Evolutionary conservation across 352 stramenopile species (phyloP), one percentile per base, ranked within the genome.

Genomic region (Thraustotheca clavata): DNA sequence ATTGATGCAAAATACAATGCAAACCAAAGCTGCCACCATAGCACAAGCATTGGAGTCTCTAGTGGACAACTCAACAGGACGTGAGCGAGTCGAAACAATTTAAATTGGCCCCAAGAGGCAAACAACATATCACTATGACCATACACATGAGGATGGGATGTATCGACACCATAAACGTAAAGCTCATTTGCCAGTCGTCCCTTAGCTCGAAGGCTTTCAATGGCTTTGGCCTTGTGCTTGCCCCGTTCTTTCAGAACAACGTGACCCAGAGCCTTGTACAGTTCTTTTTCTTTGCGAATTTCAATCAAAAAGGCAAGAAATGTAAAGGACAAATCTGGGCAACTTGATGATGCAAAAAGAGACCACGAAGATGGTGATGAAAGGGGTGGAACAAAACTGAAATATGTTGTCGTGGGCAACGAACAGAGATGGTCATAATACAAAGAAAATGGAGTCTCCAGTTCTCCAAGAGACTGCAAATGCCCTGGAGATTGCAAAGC

Each of bases 1-100:
- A 70, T 50, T 38, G 70, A 83, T 26, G 80, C 79, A 40, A 89
- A 88, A 43, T 89, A 89, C 35, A 88, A 43, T 2, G 80, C 74
- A 46, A 89, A 89, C 52, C 87, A 75, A 9, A 87, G 68, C 31
- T 89, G 78, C 80, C 80, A 89, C 63, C 82, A 87, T 18, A 89
- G 61, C 24, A 88, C 65, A 50, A 87, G 79, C 12, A 65, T 49
- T 20, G 57, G 57, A 3, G 38, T 22, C 5, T 39, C 24, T 31
- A 24, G 52, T 14, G 43, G 43, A 52, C 43, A 52, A 8, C 18
- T 16, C 16, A 65, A n/a, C 7, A 65, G 14, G 18, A 65, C 33
- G 18, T 43, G 24, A 29, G 57, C 57, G 11, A 65, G 41, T 16
- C 47, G 46, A 35, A 65, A 65, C 16, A 65, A 46, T 29, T 54